Conservation (phyloP, 1,284 basidiomycete species). For the Ustilago esculenta region DNA sequence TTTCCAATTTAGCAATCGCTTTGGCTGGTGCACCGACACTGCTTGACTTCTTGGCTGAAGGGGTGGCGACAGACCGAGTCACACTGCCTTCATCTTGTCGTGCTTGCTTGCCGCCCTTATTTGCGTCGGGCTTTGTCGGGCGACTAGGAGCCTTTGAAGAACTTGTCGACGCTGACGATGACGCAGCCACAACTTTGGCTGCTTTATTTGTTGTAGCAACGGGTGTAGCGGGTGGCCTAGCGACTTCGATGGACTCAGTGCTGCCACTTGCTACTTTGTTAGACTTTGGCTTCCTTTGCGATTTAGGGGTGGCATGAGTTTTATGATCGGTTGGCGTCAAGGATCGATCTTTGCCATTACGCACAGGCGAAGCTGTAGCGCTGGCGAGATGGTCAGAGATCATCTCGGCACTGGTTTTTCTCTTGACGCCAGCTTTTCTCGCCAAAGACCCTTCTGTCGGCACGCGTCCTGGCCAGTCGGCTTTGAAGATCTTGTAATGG, state of each 20-base stretch:
- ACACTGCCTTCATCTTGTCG: conserved; percentile 22
- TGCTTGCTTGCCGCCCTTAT: conserved; percentile 19
- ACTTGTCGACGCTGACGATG: neutral
- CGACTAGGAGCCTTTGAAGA: conserved; percentile 5
- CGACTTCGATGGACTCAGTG: neutral
- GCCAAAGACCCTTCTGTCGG: conserved; percentile 38
- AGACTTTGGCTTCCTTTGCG: conserved; percentile 21
- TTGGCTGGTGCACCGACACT: conserved; percentile 4
- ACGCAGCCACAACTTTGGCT: neutral
- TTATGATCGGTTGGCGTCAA: conserved; percentile 32
- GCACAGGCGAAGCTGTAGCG: conserved; percentile 19
- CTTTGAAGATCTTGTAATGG: conserved; percentile 65
- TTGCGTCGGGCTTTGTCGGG: conserved; percentile 5
- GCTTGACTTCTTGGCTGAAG: conserved; percentile 10
- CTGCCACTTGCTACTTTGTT: conserved; percentile 9
- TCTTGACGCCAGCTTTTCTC: conserved; percentile 39
- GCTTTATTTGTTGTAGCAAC: conserved; percentile 1
- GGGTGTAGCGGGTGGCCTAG: neutral
- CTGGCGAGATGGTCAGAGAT: conserved; percentile 36
- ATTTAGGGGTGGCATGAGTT: conserved; percentile 19
- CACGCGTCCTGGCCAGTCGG: conserved; percentile 60
- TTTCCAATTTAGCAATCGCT: neutral
- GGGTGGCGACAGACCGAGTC: conserved; percentile 10
- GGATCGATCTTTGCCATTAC: conserved; percentile 40
- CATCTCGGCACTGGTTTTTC: conserved; percentile 41